Conservation (phyloP, 192 early-diverging fungal species). For the Backusella circina region DNA sequence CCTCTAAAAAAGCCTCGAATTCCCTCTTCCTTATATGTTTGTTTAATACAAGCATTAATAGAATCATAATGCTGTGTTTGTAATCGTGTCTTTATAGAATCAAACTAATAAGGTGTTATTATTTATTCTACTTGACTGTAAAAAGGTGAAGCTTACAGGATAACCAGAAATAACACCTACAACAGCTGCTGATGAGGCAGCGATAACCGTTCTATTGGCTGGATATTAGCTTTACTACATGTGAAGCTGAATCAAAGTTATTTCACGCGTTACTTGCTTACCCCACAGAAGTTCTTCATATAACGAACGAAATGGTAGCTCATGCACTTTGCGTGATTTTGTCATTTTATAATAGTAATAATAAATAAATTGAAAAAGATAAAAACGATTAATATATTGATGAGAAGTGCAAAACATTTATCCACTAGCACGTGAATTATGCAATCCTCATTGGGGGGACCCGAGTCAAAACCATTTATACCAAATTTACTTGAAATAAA, state of each 20-base stretch:
- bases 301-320: background rate
- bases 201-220: slow-evolving; percentile 59
- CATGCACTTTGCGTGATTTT: slow-evolving; percentile 2
- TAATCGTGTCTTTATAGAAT: slow-evolving; percentile 96
- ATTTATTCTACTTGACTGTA: background rate
- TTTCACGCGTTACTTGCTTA: background rate
- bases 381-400: background rate
- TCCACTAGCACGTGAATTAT: background rate
- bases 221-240: background rate
- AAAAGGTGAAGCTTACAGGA: slow-evolving; percentile 39
- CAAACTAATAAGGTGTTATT: slow-evolving; percentile 54
- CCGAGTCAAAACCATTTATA: background rate
- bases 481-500: background rate
- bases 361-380: background rate
- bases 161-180: slow-evolving; percentile 65
- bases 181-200: slow-evolving; percentile 68
- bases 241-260: background rate
- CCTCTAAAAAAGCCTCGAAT: slow-evolving; percentile 85
- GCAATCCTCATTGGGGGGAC: background rate
- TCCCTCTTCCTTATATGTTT: slow-evolving; percentile 79
- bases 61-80: slow-evolving; percentile 88
- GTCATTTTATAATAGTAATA: background rate
- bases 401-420: slow-evolving; percentile 1
- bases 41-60: slow-evolving; percentile 67
- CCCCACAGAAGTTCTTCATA: slow-evolving; percentile 3